Evolutionary conservation across 805 yeast genomes (phyloP).

Genomic region (Blastobotrys peoriensis): DNA sequence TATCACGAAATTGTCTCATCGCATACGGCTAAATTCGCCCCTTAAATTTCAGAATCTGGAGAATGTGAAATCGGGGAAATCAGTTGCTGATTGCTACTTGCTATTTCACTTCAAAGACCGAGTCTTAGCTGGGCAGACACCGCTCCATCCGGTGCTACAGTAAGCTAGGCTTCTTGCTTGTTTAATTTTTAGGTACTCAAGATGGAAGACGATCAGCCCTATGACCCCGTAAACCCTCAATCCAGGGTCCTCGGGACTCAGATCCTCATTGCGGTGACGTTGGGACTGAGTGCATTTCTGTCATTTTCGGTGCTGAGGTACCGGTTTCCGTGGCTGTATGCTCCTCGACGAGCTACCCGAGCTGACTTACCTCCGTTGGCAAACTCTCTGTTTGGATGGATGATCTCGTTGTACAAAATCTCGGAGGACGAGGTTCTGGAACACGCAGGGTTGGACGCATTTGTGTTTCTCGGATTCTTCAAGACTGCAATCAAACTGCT

Average conservation of each 20-base stretch:
- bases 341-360: conserved; percentile 61
- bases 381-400: conserved; percentile 71
- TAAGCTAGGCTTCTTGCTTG: too few relatives aligned
- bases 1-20: too few relatives aligned
- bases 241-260: conserved; percentile 71
- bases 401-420: conserved; percentile 56
- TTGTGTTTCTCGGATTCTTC: conserved; percentile 85
- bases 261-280: conserved; percentile 54
- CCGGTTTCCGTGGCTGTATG: conserved; percentile 75
- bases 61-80: too few relatives aligned
- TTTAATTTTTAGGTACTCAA: too few relatives aligned
- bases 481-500: conserved; percentile 75
- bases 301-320: conserved; percentile 66
- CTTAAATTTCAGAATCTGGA: too few relatives aligned
- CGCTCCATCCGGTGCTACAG: too few relatives aligned
- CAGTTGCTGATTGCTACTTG: too few relatives aligned
- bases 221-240: conserved; percentile 12
- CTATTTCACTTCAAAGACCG: too few relatives aligned
- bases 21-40: too few relatives aligned
- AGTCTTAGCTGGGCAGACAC: too few relatives aligned
- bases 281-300: conserved; percentile 65
- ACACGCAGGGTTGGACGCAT: conserved; percentile 91
- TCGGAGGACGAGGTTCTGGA: conserved; percentile 74
- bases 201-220: conserved; percentile 2
- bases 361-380: conserved; percentile 47